Evolutionary conservation across 768 basidiomycete species (phyloP).

Genomic region (Antrodiella citrinella): DNA sequence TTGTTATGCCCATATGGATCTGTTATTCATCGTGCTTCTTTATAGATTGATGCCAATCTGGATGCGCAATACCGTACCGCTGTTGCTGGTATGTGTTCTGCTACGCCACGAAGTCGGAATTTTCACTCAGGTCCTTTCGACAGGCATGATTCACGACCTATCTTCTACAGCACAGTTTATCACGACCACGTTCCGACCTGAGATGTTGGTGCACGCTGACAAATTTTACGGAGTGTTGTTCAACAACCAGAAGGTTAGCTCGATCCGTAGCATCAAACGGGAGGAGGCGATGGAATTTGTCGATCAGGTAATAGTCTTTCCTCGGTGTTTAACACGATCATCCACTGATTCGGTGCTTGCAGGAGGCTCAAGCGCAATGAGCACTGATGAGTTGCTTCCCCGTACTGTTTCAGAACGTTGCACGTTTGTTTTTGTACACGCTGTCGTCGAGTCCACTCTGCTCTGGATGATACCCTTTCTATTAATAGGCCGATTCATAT

Average conservation of each 20-base stretch:
- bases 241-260: constrained; percentile 92
- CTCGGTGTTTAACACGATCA: neutral
- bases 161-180: constrained; percentile 90
- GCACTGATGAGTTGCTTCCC: neutral
- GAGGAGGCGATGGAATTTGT: constrained; percentile 95
- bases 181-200: constrained; percentile 95
- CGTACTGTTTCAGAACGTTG: too few species aligned
- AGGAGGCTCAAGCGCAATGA: constrained; percentile 45
- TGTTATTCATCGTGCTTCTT: constrained; percentile 2
- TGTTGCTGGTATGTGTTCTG: constrained; percentile 61
- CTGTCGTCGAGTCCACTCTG: too few species aligned
- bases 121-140: neutral
- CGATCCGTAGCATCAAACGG: constrained; percentile 76
- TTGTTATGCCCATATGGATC: neutral
- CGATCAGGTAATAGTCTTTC: constrained; percentile 55
- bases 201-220: constrained; percentile 93
- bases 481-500: too few species aligned
- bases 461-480: too few species aligned
- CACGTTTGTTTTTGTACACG: too few species aligned
- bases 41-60: constrained; percentile 90
- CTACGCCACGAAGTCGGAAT: neutral
- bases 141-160: constrained; percentile 91
- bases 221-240: constrained; percentile 97
- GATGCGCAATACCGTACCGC: constrained; percentile 97
- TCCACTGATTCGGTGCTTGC: neutral